Conservation (phyloP, 1,284 basidiomycete genomes). For the Cutaneotrichosporon sp. region DNA sequence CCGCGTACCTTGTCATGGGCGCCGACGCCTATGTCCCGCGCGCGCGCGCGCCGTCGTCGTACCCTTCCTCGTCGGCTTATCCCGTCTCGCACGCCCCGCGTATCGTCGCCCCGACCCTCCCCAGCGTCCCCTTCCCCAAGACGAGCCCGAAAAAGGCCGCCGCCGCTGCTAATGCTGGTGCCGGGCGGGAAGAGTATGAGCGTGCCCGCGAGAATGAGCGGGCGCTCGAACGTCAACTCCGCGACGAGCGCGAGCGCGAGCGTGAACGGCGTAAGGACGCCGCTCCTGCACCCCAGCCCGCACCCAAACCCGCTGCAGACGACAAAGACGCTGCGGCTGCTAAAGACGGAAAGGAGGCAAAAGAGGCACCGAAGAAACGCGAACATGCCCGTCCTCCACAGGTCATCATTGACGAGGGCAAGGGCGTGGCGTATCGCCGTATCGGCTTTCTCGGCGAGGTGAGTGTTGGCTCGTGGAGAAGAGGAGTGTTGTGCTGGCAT, state of each 20-base stretch:
- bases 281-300: not conserved
- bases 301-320: not conserved
- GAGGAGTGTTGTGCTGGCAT: not conserved
- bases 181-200: not conserved
- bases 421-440: slow-evolving; percentile 58
- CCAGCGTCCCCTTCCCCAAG: not conserved
- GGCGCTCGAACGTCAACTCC: not conserved
- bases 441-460: slow-evolving; percentile 84
- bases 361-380: slow-evolving; percentile 52
- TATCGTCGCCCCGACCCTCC: not conserved
- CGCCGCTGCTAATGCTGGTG: not conserved
- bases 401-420: slow-evolving; percentile 63
- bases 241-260: not conserved
- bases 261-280: not conserved
- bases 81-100: not conserved
- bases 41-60: not conserved
- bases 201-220: not conserved
- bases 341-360: not conserved
- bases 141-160: not conserved
- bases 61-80: not conserved
- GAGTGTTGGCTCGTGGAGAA: slow-evolving; percentile 44
- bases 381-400: slow-evolving; percentile 74
- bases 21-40: not conserved
- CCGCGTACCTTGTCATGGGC: not conserved
- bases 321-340: not conserved